Evolutionary conservation across 176 grass and related monocot species (phyloP).

Genomic region (Miscanthus lutarioriparius): DNA sequence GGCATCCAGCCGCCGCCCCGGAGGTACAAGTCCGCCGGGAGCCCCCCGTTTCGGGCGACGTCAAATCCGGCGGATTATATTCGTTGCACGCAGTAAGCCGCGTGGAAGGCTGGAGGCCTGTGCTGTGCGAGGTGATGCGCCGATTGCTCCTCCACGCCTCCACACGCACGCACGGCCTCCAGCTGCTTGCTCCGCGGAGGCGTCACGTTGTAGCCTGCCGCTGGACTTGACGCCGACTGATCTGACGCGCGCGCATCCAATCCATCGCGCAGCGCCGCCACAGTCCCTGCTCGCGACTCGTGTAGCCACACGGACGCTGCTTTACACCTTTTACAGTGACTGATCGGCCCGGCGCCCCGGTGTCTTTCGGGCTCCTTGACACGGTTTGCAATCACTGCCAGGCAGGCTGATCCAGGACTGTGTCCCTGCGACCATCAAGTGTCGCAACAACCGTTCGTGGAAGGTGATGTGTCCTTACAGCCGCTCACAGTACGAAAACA

Average conservation of each 20-base stretch:
- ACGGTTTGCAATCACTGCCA: conserved; percentile 18
- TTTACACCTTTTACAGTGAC: background rate
- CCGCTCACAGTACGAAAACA: conserved; percentile 30
- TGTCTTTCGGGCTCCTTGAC: background rate
- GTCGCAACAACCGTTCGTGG: conserved; percentile 22
- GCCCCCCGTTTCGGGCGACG: background rate
- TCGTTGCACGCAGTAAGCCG: conserved; percentile 22
- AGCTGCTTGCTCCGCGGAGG: background rate
- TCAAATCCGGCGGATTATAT: conserved; percentile 19
- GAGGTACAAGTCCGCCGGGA: conserved; percentile 12
- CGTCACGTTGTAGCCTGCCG: background rate
- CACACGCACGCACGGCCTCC: background rate
- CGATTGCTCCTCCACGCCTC: background rate
- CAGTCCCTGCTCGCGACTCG: background rate
- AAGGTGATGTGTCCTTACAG: conserved; percentile 41
- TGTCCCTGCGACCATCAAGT: background rate
- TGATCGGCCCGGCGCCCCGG: background rate
- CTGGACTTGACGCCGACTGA: background rate
- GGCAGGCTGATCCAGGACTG: conserved; percentile 11
- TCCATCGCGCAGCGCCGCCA: conserved; percentile 1
- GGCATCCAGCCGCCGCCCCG: background rate
- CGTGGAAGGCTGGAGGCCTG: conserved; percentile 26
- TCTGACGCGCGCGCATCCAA: background rate
- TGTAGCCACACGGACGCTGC: background rate
- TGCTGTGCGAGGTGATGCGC: background rate